phyloP scores from a whole-genome alignment of 2,329 filamentous ascomycete genomes.

The Alternaria postmessia region DNA sequence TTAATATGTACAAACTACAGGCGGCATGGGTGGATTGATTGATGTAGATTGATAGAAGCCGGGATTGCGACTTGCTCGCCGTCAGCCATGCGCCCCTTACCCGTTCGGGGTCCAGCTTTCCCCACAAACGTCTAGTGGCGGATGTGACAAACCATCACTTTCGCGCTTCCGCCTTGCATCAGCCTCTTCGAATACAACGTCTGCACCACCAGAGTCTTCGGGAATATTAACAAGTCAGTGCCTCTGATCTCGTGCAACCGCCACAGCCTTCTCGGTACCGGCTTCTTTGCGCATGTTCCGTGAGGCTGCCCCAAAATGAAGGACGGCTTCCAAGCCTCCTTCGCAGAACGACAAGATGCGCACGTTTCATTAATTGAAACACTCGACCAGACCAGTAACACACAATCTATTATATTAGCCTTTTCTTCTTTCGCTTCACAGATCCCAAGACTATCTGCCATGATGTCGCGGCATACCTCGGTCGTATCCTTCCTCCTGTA shows the following conservation, averaged over 20 bases:
- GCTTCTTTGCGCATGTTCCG: slow-evolving; percentile 23
- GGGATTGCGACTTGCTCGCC: slow-evolving; percentile 39
- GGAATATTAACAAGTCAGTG: slow-evolving; percentile 23
- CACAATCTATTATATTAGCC: slow-evolving; percentile 47
- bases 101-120: slow-evolving; percentile 19
- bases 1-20: slow-evolving; percentile 43
- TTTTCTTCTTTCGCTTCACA: slow-evolving; percentile 17
- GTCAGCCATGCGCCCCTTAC: slow-evolving; percentile 23
- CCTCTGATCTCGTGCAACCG: slow-evolving; percentile 11
- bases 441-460: slow-evolving; percentile 16
- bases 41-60: slow-evolving; percentile 48
- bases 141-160: slow-evolving; percentile 11
- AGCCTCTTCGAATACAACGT: slow-evolving; percentile 25
- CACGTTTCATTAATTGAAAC: slow-evolving; percentile 35
- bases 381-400: slow-evolving; percentile 30
- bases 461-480: slow-evolving; percentile 16
- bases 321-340: slow-evolving; percentile 7
- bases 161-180: slow-evolving; percentile 25
- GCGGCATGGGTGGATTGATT: slow-evolving; percentile 40
- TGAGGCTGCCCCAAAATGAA: slow-evolving; percentile 30
- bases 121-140: slow-evolving; percentile 28
- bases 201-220: slow-evolving; percentile 32
- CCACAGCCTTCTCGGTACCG: slow-evolving; percentile 13
- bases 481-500: slow-evolving; percentile 24
- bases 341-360: slow-evolving; percentile 19